Base-by-base conservation (phyloP, 2,329 filamentous ascomycete species). In the Neonectria hederae region DNA sequence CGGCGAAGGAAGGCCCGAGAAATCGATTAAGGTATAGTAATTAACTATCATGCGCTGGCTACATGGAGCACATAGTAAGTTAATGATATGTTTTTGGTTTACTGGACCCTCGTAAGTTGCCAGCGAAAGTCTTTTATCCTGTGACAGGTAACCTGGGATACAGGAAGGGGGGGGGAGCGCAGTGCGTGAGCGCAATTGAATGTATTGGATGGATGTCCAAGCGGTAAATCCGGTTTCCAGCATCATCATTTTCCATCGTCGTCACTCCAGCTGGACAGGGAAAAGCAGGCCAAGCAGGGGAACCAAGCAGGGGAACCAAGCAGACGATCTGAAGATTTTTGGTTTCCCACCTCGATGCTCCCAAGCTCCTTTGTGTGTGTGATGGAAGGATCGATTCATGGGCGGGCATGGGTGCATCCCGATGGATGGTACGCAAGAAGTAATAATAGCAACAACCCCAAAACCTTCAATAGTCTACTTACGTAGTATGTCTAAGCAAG, bases 11-110 rank as follows among this genome's bases (percentile, higher is more conserved):
- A 43, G 48, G 22, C 42, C 14, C 35, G 19, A 28, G 19, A 4
- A n/a, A 19, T 38, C 30, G 32, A 54, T 42, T 55, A 65, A 63
- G 60, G 55, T 53, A 40, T n/a, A n/a, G n/a, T n/a, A n/a, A n/a
- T n/a, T n/a, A 28, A 9, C 8, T 28, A 48, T 52, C 38, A 28
- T 51, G 21, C 22, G 55, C 46, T 49, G 10, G 49, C 52, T 49
- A 56, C 54, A 63, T 54, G 55, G 57, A n/a, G n/a, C n/a, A n/a
- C n/a, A n/a, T n/a, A n/a, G n/a, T n/a, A n/a, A 53, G 57, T 48
- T 61, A 40, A 54, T 45, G 59, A 43, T 24, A 26, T 30, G 49
- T 32, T 21, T 26, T 60, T 7, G 7, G 7, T 26, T 54, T 7
- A n/a, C 6, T 43, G 40, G 19, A 28, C 14, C 24, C 4, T 26